Conservation (phyloP, 2,329 filamentous ascomycete species). For the Fusarium sp. region DNA sequence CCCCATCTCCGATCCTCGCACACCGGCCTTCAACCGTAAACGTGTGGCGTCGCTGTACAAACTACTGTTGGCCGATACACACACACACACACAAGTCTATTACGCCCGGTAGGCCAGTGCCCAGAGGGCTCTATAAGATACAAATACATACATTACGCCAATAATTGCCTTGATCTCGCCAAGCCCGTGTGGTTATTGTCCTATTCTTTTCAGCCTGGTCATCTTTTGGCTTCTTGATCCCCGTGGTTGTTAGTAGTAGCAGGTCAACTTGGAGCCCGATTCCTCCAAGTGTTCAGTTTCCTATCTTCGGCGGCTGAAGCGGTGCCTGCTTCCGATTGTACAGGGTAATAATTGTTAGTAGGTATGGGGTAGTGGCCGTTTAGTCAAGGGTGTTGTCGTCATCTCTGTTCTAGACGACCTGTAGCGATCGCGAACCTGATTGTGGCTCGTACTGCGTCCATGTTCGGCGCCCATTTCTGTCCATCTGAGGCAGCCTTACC, state of each 20-base stretch:
- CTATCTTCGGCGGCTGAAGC: slow-evolving; percentile 2
- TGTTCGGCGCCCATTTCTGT: neutral
- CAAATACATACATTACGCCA: neutral
- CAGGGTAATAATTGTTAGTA: neutral
- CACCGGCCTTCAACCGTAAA: neutral
- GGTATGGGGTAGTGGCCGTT: neutral
- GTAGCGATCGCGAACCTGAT: neutral
- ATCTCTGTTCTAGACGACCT: slow-evolving; percentile 8
- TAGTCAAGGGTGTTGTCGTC: neutral
- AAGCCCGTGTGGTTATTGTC: neutral
- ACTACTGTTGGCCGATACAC: neutral
- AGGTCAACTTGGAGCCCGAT: neutral
- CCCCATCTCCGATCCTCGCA: neutral
- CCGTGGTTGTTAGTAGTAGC: neutral
- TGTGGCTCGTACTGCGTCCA: neutral
- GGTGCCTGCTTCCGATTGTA: neutral
- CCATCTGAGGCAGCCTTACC: slow-evolving; percentile 3
- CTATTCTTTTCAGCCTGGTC: neutral
- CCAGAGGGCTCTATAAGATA: neutral
- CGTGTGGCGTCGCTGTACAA: neutral
- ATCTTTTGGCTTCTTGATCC: too few species aligned
- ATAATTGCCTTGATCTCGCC: neutral
- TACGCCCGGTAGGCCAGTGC: too few species aligned
- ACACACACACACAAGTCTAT: too few species aligned
- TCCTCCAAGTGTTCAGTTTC: slow-evolving; percentile 2